These are phyloP conservation scores for Erodium trifolium DNA, from an alignment of 441 rosid genomes.

Conservation along the genomic window DNA sequence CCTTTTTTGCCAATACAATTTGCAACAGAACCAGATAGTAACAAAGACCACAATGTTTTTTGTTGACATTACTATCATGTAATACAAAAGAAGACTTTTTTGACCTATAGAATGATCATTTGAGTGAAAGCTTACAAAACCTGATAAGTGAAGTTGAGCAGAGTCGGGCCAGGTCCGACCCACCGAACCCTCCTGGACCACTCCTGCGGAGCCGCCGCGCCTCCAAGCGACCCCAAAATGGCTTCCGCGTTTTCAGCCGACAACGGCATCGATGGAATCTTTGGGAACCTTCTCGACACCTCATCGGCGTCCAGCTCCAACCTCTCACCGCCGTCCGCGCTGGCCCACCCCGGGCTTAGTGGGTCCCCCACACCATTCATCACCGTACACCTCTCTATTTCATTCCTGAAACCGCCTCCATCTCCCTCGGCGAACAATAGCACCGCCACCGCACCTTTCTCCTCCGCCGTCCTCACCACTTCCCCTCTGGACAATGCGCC, in stretches of 20 bases:
- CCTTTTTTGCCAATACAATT: not conserved
- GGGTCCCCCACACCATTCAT: constrained; percentile 96
- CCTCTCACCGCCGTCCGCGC: constrained; percentile 59
- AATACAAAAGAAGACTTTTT: not conserved
- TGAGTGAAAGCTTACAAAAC: constrained; percentile 21
- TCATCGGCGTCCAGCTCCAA: constrained; percentile 45
- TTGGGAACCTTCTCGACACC: constrained; percentile 55
- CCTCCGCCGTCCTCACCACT: constrained; percentile 53
- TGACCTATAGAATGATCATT: not conserved
- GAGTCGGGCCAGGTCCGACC: constrained; percentile 64
- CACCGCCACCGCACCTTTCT: constrained; percentile 67
- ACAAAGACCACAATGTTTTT: not conserved
- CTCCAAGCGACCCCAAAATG: constrained; percentile 57
- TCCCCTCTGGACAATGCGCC: constrained; percentile 54
- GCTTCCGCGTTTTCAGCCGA: constrained; percentile 55
- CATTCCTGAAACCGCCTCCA: constrained; percentile 27
- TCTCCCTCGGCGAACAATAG: constrained; percentile 57
- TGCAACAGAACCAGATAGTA: not conserved
- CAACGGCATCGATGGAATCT: constrained; percentile 74
- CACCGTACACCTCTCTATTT: constrained; percentile 87
- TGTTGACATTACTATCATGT: not conserved
- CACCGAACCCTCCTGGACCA: constrained; percentile 38
- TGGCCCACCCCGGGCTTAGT: constrained; percentile 84
- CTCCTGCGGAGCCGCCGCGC: constrained; percentile 42
- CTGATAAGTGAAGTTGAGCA: constrained; percentile 71